These are phyloP conservation scores for Phylloporus sp. DNA, from an alignment of 768 basidiomycete genomes.

Conservation along the genomic window DNA sequence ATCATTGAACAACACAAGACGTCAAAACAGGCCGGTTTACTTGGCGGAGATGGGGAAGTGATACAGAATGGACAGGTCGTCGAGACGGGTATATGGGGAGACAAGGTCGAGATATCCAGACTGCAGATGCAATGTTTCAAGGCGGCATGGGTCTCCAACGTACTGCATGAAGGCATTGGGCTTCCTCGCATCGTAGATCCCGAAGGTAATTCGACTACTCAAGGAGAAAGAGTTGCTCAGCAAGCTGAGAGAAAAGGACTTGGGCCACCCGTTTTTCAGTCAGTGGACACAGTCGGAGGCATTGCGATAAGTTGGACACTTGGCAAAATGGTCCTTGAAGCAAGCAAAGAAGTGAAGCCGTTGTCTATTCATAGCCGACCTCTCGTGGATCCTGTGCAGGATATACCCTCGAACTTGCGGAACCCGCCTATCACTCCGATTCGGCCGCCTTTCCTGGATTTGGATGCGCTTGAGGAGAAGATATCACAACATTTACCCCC, in stretches of 20 bases:
- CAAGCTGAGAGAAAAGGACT: slow-evolving; percentile 84
- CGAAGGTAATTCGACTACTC: slow-evolving; percentile 71
- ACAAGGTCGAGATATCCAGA: slow-evolving; percentile 75
- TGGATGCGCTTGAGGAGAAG: slow-evolving; percentile 59
- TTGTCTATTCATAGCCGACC: slow-evolving; percentile 47
- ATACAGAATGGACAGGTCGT: slow-evolving; percentile 56
- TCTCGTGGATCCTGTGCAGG: slow-evolving; percentile 70
- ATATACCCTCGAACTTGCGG: slow-evolving; percentile 50
- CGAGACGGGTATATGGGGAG: slow-evolving; percentile 65
- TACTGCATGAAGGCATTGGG: slow-evolving; percentile 93
- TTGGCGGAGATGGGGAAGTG: slow-evolving; percentile 67
- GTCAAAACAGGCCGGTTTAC: slow-evolving; percentile 43
- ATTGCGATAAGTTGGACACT: slow-evolving; percentile 97
- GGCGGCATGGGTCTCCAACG: slow-evolving; percentile 96
- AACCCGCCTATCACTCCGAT: slow-evolving; percentile 55
- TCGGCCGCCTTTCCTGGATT: slow-evolving; percentile 55
- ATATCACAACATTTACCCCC: slow-evolving; percentile 66
- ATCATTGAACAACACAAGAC: slow-evolving; percentile 64
- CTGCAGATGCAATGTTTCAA: slow-evolving; percentile 99
- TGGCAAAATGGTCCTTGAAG: slow-evolving; percentile 98
- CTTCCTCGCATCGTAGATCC: slow-evolving; percentile 88
- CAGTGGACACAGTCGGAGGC: slow-evolving; percentile 84
- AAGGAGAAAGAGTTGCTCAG: slow-evolving; percentile 64
- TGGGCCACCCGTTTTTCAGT: slow-evolving; percentile 83
- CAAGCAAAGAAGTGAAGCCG: slow-evolving; percentile 76